phyloP scores from a whole-genome alignment of 306 rosid species.

The Prunus kanzakura region DNA sequence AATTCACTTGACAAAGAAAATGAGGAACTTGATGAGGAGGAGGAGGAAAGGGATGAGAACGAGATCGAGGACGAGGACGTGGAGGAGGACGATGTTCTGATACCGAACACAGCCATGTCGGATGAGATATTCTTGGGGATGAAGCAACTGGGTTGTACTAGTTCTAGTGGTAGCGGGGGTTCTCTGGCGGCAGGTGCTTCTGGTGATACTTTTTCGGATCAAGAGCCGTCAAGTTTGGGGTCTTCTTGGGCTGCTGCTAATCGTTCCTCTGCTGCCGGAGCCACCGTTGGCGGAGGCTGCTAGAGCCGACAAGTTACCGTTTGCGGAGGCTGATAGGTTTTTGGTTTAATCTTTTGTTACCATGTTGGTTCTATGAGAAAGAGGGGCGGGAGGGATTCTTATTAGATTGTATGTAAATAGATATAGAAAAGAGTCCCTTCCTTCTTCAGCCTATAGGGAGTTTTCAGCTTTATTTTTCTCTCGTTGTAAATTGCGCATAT shows the following conservation, averaged over 20 bases:
- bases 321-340: background rate
- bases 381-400: background rate
- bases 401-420: constrained; percentile 20
- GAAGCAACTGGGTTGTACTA: constrained; percentile 15
- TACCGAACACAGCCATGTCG: constrained; percentile 38
- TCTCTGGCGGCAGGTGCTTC: constrained; percentile 1
- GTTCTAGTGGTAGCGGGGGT: background rate
- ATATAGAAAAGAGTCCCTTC: constrained; percentile 16
- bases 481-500: background rate
- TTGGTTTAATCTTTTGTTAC: background rate
- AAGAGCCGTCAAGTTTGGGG: background rate
- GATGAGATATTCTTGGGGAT: constrained; percentile 38
- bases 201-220: background rate
- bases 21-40: constrained; percentile 6
- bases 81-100: constrained; percentile 27
- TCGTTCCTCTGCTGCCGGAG: constrained; percentile 13
- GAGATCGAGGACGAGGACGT: constrained; percentile 9
- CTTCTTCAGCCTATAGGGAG: background rate
- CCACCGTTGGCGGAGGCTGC: constrained; percentile 19
- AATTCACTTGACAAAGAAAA: background rate
- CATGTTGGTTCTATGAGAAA: background rate
- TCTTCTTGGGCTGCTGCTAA: constrained; percentile 17
- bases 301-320: background rate
- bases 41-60: background rate
- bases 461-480: background rate